Evolutionary conservation across 495 filamentous ascomycete species (phyloP), one percentile per base, ranked within the genome.

Genomic region (Hyphodiscus hymeniophilus): DNA sequence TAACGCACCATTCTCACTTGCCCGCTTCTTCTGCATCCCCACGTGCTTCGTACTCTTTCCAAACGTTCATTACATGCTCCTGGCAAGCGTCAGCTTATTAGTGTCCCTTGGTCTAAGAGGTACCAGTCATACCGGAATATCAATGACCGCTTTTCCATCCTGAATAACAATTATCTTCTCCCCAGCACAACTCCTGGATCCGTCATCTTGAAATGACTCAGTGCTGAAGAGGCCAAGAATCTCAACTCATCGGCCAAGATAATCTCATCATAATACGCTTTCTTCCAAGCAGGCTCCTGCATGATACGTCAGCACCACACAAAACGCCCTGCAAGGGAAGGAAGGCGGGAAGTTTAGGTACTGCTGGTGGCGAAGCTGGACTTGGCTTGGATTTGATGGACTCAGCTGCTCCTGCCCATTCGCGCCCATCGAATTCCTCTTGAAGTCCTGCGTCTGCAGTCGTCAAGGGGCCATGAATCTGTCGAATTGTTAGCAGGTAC

Each of bases 91-190:
- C 26, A 28, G 26, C 26, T 28, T 10, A 28, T 28, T 28, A 4
- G 5, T 5, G 26, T 10, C 26, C 4, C 26, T 28, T 10, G 5
- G 4, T 28, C 26, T 10, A 28, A 28, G 26, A 28, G 5, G 26
- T 5, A 28, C 26, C 26, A 28, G 26, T 5, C 26, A 4, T 28
- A 28, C 10, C 26, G 26, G 26, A 41, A 58, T 22, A 28, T 52
- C 47, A 28, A 51, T 21, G 18, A 41, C 6, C 12, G 13, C 23
- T 43, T 54, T 48, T 33, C 47, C 55, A 42, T 48, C 42, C 23
- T 52, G 13, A 45, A 58, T 58, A 16, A 58, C 24, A 17, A 54
- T 34, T 42, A 15, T 58, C 38, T 35, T 48, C 42, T 40, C 51
- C 0, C 55, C 55, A 17, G 2, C 45, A 17, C 54, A 47, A 26